Conservation (phyloP, 495 filamentous ascomycete species). For the Aspergillus incahuasiensis region DNA sequence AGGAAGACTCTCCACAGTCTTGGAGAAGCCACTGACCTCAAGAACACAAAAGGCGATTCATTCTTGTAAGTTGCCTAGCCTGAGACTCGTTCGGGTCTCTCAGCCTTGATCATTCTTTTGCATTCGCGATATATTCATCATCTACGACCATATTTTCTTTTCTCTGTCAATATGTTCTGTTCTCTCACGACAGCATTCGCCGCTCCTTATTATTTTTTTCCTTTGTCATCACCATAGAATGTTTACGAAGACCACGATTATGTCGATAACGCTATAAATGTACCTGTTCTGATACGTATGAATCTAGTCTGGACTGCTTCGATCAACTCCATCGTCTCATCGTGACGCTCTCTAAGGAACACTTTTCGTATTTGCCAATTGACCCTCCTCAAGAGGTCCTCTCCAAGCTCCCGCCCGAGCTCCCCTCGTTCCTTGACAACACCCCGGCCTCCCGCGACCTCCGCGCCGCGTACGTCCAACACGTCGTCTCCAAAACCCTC, state of each 20-base stretch:
- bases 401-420: conserved; percentile 48
- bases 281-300: conserved; percentile 41
- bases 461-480: conserved; percentile 57
- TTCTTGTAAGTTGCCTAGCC: conserved; percentile 56
- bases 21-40: conserved; percentile 56
- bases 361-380: conserved; percentile 54
- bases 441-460: conserved; percentile 49
- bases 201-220: conserved; percentile 12
- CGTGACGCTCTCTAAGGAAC: conserved; percentile 51
- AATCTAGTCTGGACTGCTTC: conserved; percentile 56
- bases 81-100: conserved; percentile 19
- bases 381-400: conserved; percentile 49
- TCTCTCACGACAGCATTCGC: conserved; percentile 17
- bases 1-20: conserved; percentile 54
- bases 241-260: conserved; percentile 22
- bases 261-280: conserved; percentile 39
- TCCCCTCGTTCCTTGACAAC: conserved; percentile 55
- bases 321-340: conserved; percentile 54
- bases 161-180: conserved; percentile 6
- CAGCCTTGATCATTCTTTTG: conserved; percentile 15
- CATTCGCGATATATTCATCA: background rate
- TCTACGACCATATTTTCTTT: conserved; percentile 13
- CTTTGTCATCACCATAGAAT: conserved; percentile 31
- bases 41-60: conserved; percentile 53
- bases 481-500: conserved; percentile 55